A percentile compares a stretch with the other conserved stretches of the same genome.
These are phyloP conservation scores for Plasmodium falciparum DNA, from an alignment of 169 alveolate species.

Conservation along the genomic window DNA sequence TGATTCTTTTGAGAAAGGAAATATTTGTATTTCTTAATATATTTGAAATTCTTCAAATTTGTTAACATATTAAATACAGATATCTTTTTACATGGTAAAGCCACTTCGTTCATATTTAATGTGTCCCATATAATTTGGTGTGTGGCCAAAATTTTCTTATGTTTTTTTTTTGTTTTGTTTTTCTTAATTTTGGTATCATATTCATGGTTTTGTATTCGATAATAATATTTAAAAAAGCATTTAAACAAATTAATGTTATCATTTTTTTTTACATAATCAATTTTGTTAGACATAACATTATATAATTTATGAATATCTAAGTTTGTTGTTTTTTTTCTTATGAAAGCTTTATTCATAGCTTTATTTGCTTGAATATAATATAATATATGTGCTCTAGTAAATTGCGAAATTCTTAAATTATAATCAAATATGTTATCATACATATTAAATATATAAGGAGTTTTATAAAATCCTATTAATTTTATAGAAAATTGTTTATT, in stretches of 20 bases:
- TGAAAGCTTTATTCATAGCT: background rate
- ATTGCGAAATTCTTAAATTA: conserved; percentile 26
- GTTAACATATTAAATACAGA: conserved; percentile 13
- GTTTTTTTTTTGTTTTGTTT: conserved; percentile 1
- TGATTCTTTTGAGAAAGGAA: conserved; percentile 15
- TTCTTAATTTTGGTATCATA: background rate
- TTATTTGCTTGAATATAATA: conserved; percentile 57
- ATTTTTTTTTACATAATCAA: conserved; percentile 29
- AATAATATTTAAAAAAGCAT: conserved; percentile 57
- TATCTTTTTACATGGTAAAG: too few relatives aligned
- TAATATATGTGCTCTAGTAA: conserved; percentile 24
- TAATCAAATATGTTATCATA: conserved; percentile 63
- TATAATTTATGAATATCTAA: conserved; percentile 27
- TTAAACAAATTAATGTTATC: conserved; percentile 49
- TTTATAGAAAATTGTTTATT: conserved; percentile 42
- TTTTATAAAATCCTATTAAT: conserved; percentile 52
- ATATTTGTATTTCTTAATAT: conserved; percentile 60
- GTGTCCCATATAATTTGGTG: too few relatives aligned
- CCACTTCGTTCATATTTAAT: too few relatives aligned
- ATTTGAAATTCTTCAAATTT: conserved; percentile 39
- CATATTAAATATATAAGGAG: conserved; percentile 19
- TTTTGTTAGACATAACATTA: conserved; percentile 16
- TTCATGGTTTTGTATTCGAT: conserved; percentile 16
- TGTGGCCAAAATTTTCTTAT: background rate
- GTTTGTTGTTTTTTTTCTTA: conserved; percentile 1